phyloP scores from a whole-genome alignment of 2,329 filamentous ascomycete genomes.

The Fusarium sp. region DNA sequence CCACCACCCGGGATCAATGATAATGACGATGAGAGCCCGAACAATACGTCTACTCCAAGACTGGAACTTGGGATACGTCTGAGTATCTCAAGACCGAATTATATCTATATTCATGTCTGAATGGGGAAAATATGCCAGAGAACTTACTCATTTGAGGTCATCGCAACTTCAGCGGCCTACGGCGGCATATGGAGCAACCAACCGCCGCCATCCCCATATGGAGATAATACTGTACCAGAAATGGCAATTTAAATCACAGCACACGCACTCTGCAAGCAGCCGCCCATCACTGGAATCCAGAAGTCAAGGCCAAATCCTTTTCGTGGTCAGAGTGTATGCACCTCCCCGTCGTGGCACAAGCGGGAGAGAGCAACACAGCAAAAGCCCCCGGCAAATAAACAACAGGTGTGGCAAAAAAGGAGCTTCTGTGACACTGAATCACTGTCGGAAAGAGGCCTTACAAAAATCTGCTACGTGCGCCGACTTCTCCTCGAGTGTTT shows the following conservation, averaged over 20 bases:
- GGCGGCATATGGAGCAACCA: not conserved
- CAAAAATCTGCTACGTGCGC: not conserved
- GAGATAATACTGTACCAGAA: not conserved
- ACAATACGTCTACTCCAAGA: not conserved
- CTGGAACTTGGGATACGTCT: not conserved
- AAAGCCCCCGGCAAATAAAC: not conserved
- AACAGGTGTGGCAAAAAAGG: not conserved
- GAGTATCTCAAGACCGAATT: not conserved
- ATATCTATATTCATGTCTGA: not conserved
- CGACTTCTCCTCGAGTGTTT: not conserved
- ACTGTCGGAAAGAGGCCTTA: slow-evolving; percentile 1
- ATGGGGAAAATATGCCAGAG: not conserved
- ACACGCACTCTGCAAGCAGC: not conserved
- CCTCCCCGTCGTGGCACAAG: not conserved
- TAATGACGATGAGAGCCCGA: not conserved
- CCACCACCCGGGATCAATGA: not conserved
- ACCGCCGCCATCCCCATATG: not conserved
- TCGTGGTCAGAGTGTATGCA: not conserved
- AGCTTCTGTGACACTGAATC: slow-evolving; percentile 18
- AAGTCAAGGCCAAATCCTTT: not conserved
- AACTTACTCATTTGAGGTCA: not conserved
- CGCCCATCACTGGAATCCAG: not conserved
- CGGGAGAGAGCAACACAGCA: slow-evolving; percentile 2
- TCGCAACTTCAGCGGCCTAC: not conserved
- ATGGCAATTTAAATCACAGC: not conserved